Conservation (phyloP, 805 yeast genomes). For the Saccharomycopsis capsularis region DNA sequence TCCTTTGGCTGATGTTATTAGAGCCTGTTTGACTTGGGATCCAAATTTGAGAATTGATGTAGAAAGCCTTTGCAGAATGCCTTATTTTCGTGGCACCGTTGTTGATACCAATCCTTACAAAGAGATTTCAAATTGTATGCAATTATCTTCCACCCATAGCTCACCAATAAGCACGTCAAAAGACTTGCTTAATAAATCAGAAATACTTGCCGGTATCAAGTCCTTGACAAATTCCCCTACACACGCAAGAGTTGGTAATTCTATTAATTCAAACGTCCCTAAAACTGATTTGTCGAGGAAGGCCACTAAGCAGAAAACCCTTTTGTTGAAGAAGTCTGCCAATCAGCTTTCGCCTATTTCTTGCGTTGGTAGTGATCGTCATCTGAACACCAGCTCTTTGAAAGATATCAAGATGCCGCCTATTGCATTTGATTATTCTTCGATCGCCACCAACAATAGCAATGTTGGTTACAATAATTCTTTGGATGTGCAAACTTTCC, state of each 20-base stretch:
- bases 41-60: constrained; percentile 59
- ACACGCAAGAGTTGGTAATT: background rate
- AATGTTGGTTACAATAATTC: background rate
- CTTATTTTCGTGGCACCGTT: constrained; percentile 47
- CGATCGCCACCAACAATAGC: background rate
- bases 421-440: too few species aligned
- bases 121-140: too few species aligned
- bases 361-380: background rate
- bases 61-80: constrained; percentile 39
- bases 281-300: constrained; percentile 5
- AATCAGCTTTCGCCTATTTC: constrained; percentile 5
- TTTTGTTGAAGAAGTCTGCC: constrained; percentile 8
- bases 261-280: background rate
- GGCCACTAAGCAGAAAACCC: constrained; percentile 2
- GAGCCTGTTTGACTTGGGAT: constrained; percentile 68
- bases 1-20: constrained; percentile 33
- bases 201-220: constrained; percentile 9
- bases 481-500: too few species aligned
- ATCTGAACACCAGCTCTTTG: background rate
- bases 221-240: too few species aligned
- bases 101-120: constrained; percentile 16
- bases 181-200: constrained; percentile 3
- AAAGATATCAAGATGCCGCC: background rate
- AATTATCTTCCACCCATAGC: background rate
- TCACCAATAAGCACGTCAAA: background rate